Evolutionary conservation across 2,329 filamentous ascomycete species (phyloP), one percentile per base, ranked within the genome.

Genomic region (Penicillium decumbens): DNA sequence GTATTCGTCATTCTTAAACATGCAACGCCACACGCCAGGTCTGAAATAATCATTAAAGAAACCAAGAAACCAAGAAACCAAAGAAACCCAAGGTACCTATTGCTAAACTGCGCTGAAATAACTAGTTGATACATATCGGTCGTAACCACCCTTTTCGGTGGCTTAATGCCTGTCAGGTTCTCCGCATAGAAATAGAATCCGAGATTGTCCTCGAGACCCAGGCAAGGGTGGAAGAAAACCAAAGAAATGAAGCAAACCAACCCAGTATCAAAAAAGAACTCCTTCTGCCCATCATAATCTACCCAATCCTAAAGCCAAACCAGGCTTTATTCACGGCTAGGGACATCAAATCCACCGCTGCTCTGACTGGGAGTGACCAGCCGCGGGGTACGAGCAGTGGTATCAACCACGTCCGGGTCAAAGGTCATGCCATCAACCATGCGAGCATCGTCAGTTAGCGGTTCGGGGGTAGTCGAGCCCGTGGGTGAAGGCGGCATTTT

Each of bases 341-440:
- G 51, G 4, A 52, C 46, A n/a, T 40, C 53, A 47, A 52, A 41
- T 2, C 48, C 53, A 53, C 44, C 54, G 38, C 43, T 54, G 29
- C 50, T 53, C 28, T 43, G 47, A 41, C 52, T 44, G 5, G 54
- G 65, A 9, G 71, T 70, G 15, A 76, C 70, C 13, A 80, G 74
- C 1, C 82, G 72, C 1, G 82, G 81, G 0, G 80, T 78, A 20
- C 78, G 73, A 43, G 79, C 78, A 1, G 83, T 85, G 2, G 83
- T 87, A 66, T 88, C 84, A 23, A 87, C 76, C 54, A 84, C 76
- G 52, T 82, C 78, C 35, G 75, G 66, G 30, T 80, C 77, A 60
- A 85, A 84, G 2, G 82, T 80, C 35, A 87, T 77, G 1, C 84
- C 84, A 63, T 88, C 83, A 48, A 87, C 73, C 77, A 85, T 83